Percentiles rank a stretch among this genome's conserved stretches.
Evolutionary conservation across 75 land plant genomes (phyloP).

Genomic region (Selaginella moellendorffii): DNA sequence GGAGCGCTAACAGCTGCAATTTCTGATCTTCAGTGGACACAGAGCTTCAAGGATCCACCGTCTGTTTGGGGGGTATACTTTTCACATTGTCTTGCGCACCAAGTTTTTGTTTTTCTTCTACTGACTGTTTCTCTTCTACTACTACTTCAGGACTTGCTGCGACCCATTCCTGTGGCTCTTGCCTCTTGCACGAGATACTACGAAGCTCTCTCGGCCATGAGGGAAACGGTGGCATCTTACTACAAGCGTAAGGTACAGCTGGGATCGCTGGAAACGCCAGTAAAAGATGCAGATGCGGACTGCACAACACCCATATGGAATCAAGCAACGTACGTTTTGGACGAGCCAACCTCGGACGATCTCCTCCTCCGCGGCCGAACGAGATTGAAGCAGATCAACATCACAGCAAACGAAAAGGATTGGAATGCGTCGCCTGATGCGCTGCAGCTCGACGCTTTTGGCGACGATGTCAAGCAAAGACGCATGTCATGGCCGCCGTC

Average conservation of each 20-base stretch:
- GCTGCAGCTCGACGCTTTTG: not conserved
- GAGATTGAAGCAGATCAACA: constrained; percentile 15
- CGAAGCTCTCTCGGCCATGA: constrained; percentile 86
- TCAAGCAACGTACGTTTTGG: constrained; percentile 11
- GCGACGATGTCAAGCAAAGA: constrained; percentile 27
- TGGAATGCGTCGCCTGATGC: constrained; percentile 7
- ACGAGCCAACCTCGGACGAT: constrained; percentile 35
- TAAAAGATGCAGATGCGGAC: constrained; percentile 24
- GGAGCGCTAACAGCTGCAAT: constrained; percentile 87
- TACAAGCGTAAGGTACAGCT: constrained; percentile 56
- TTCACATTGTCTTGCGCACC: not conserved
- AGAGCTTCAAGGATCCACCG: constrained; percentile 87
- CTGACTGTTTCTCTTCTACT: not conserved
- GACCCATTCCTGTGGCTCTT: constrained; percentile 92
- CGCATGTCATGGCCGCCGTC: constrained; percentile 48
- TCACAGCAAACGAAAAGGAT: constrained; percentile 2
- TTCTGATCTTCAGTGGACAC: constrained; percentile 93
- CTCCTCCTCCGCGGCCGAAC: constrained; percentile 19
- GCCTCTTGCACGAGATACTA: constrained; percentile 97
- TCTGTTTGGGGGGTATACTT: constrained; percentile 70
- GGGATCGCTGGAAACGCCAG: constrained; percentile 22
- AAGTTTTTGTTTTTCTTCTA: not conserved
- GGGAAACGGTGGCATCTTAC: constrained; percentile 77
- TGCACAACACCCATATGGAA: constrained; percentile 24
- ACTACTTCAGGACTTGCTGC: constrained; percentile 59